phyloP scores from a whole-genome alignment of 2,329 filamentous ascomycete genomes.

The Keithomyces neogunnii region DNA sequence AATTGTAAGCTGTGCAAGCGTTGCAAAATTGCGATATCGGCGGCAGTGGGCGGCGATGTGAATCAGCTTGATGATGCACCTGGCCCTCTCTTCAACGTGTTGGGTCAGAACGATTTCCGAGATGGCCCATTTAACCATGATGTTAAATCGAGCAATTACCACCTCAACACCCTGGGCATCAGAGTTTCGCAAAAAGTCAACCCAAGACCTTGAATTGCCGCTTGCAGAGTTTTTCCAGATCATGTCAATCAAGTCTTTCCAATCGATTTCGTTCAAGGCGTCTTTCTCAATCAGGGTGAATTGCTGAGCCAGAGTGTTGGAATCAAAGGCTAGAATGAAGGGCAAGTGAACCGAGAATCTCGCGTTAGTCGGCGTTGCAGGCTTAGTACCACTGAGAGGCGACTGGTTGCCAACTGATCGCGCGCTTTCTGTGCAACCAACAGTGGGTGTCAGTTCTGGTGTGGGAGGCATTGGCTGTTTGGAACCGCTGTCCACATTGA shows the following conservation, averaged over 20 bases:
- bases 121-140: conserved; percentile 80
- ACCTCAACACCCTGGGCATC: conserved; percentile 72
- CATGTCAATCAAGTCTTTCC: conserved; percentile 80
- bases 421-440: conserved; percentile 23
- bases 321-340: conserved; percentile 75
- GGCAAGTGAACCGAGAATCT: conserved; percentile 57
- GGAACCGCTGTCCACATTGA: background rate
- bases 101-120: conserved; percentile 72
- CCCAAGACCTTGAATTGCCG: conserved; percentile 66
- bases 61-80: conserved; percentile 72
- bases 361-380: conserved; percentile 19
- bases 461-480: conserved; percentile 26
- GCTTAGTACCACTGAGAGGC: conserved; percentile 23
- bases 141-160: conserved; percentile 78
- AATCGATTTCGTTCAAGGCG: conserved; percentile 77
- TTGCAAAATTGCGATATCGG: conserved; percentile 72
- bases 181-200: conserved; percentile 66
- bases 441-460: conserved; percentile 39
- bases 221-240: conserved; percentile 65
- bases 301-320: conserved; percentile 69
- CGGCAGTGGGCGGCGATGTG: conserved; percentile 73
- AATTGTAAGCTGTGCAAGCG: conserved; percentile 72
- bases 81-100: conserved; percentile 61
- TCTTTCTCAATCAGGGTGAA: conserved; percentile 83
- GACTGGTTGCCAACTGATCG: conserved; percentile 10